Base-by-base conservation (phyloP, 2,329 filamentous ascomycete genomes). In the Penicillium brasilianum region DNA sequence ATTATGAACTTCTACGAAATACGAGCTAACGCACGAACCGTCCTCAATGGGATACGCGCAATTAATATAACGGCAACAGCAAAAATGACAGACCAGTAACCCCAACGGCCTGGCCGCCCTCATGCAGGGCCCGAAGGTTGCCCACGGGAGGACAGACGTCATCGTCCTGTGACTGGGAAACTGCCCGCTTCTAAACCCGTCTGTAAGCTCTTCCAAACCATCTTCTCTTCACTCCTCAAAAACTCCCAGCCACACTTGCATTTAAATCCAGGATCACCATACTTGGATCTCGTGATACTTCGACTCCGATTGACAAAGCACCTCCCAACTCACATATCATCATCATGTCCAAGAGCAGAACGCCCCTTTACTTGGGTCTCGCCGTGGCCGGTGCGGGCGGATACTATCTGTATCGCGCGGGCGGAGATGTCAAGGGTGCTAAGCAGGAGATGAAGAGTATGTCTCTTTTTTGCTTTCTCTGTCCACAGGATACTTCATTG, bases 331-430 rank as follows among this genome's bases (percentile, higher is more conserved):
- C 18, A 52, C 18, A 41, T 48, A 65, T 8, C 18, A 52, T 22
- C 59, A 73, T 41, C 43, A 77, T 77, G 75, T 72, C 75, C 20
- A 77, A 76, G 64, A 76, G 65, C 63, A 73, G 76, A 58, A 69
- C 73, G 37, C 69, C 71, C 18, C 58, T 78, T 41, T 78, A 74
- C 69, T 67, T 81, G 34, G 76, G 88, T 70, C 78, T 87, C 68
- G 85, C 83, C 61, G 87, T 86, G 66, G 89, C 85, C 34, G 87
- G 86, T 70, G 90, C 88, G 66, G 81, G 88, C 60, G 92, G 90
- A 46, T 98, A 97, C 84, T 98, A 98, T 83, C 85, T 98, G 65
- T 99, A 96, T 84, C 84, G 81, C 55, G 90, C 93, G 16, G 94
- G 94, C 63, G 93, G 94, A 60, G 86, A 88, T 76, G 84, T 92